Percentiles rank a stretch among this genome's conserved stretches.
Evolutionary conservation across 495 filamentous ascomycete species (phyloP).

Genomic region (Beverwykella pulmonaria): DNA sequence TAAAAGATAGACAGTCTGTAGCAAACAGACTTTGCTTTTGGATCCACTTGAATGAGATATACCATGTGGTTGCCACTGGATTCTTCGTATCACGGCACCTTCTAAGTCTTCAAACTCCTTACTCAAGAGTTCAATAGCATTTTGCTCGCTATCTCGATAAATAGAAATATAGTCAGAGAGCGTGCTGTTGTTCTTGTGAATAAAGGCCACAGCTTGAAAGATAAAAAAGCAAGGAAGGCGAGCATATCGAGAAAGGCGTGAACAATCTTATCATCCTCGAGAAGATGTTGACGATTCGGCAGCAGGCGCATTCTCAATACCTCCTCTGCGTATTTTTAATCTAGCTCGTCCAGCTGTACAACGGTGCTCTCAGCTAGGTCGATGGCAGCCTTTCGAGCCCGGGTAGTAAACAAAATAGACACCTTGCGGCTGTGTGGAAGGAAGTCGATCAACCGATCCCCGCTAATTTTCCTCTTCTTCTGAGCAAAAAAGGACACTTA

Average conservation of each 20-base stretch:
- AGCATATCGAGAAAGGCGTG: neutral
- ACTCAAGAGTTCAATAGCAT: conserved; percentile 50
- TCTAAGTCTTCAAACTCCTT: conserved; percentile 55
- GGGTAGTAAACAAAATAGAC: conserved; percentile 36
- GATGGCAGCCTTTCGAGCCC: conserved; percentile 14
- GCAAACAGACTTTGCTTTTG: conserved; percentile 40
- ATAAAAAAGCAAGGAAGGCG: conserved; percentile 52
- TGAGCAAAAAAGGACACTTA: conserved; percentile 33
- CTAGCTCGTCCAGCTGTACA: conserved; percentile 27
- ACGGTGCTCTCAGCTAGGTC: conserved; percentile 12
- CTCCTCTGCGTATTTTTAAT: conserved; percentile 24
- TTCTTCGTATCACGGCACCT: conserved; percentile 52
- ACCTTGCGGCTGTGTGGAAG: conserved; percentile 32
- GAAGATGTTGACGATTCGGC: too few relatives aligned
- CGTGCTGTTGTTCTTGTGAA: conserved; percentile 49
- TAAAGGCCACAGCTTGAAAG: conserved; percentile 52
- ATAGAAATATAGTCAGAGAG: conserved; percentile 52
- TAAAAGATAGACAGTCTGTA: conserved; percentile 48
- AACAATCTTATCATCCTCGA: too few relatives aligned
- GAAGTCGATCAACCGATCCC: conserved; percentile 19
- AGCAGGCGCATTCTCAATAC: too few relatives aligned
- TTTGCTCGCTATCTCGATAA: conserved; percentile 48
- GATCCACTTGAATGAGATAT: conserved; percentile 57
- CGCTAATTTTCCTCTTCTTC: neutral
- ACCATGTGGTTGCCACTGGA: conserved; percentile 59